These are phyloP conservation scores for Ashbya aceris DNA, from an alignment of 1,139 yeast species.

Conservation along the genomic window DNA sequence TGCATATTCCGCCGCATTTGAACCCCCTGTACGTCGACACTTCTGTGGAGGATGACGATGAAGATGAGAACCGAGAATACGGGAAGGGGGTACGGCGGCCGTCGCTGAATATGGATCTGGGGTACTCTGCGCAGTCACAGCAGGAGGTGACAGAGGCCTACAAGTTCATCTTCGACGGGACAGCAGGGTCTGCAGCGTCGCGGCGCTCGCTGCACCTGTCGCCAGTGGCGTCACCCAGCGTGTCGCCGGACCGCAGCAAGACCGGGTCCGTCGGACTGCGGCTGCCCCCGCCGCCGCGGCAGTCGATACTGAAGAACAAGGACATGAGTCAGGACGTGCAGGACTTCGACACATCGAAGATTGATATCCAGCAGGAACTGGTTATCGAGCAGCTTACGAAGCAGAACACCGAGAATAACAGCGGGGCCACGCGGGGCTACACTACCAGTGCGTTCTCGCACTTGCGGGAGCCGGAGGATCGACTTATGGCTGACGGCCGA, in stretches of 20 bases:
- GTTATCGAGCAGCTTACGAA: slow-evolving; percentile 17
- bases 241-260: slow-evolving; percentile 9
- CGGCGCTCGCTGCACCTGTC: slow-evolving; percentile 2
- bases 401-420: slow-evolving; percentile 24
- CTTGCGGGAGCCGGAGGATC: slow-evolving; percentile 28
- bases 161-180: neutral
- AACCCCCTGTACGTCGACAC: slow-evolving; percentile 17
- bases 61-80: neutral
- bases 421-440: slow-evolving; percentile 24
- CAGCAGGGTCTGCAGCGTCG: neutral
- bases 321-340: slow-evolving; percentile 11
- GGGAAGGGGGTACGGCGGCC: neutral
- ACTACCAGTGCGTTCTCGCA: slow-evolving; percentile 28
- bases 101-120: slow-evolving; percentile 1
- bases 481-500: slow-evolving; percentile 10
- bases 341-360: slow-evolving; percentile 19
- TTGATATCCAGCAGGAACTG: slow-evolving; percentile 16
- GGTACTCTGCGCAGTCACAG: slow-evolving; percentile 3
- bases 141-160: slow-evolving; percentile 1
- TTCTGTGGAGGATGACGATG: neutral
- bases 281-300: slow-evolving; percentile 31
- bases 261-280: slow-evolving; percentile 10
- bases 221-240: slow-evolving; percentile 1
- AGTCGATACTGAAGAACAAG: slow-evolving; percentile 24
- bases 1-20: slow-evolving; percentile 27